Percentiles rank a stretch among this genome's conserved stretches.
These are phyloP conservation scores for Xylaria cubensis DNA, from an alignment of 495 filamentous ascomycete species.

Conservation along the genomic window DNA sequence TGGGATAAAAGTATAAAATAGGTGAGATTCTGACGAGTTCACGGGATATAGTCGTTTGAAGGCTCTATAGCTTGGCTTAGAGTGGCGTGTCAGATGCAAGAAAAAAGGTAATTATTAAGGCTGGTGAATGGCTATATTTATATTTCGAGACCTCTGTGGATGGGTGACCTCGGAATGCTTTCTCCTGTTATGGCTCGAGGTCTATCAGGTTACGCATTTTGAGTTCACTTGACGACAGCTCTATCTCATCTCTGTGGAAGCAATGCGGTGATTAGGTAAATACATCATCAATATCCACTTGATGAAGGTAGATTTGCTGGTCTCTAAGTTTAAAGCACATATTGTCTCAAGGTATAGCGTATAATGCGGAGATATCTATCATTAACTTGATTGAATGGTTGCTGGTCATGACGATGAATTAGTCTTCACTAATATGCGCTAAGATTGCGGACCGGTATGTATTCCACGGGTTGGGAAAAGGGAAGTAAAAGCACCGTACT, in stretches of 20 bases:
- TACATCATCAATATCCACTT: conserved; percentile 26
- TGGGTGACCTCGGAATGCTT: not conserved
- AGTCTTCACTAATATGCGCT: not conserved
- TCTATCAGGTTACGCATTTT: not conserved
- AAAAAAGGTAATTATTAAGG: not conserved
- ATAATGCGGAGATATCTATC: conserved; percentile 9
- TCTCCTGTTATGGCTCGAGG: not conserved
- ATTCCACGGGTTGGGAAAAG: not conserved
- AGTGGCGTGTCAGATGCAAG: conserved; percentile 9
- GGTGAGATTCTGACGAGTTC: not conserved
- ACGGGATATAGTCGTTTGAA: conserved; percentile 2
- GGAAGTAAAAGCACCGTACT: not conserved
- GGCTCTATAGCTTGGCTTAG: not conserved
- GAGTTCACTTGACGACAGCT: conserved; percentile 26
- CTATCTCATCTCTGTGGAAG: conserved; percentile 17
- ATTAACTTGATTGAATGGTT: not conserved
- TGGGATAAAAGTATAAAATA: not conserved
- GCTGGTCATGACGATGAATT: conserved; percentile 13
- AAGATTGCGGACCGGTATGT: not conserved
- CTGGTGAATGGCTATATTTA: conserved; percentile 3
- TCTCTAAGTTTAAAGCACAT: not conserved
- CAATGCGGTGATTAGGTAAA: not conserved
- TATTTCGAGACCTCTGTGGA: not conserved
- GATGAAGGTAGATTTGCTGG: not conserved
- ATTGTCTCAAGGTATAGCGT: not conserved